phyloP scores from a whole-genome alignment of 768 basidiomycete species.

The Serendipita sp. region DNA sequence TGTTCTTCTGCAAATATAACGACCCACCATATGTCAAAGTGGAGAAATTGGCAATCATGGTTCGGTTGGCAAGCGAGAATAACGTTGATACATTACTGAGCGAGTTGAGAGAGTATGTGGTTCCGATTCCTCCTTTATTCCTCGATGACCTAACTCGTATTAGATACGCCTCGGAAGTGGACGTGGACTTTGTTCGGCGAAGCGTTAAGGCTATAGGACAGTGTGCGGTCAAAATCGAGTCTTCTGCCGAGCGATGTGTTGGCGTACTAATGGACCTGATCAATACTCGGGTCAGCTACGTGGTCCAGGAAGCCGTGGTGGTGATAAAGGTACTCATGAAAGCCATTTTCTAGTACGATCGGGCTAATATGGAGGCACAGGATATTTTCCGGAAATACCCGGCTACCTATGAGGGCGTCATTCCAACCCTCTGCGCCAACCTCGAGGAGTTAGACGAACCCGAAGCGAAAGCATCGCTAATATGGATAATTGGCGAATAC shows the following conservation, averaged over 20 bases:
- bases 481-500: conserved; percentile 99
- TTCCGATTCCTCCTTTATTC: background rate
- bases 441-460: conserved; percentile 96
- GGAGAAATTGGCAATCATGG: conserved; percentile 98
- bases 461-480: conserved; percentile 92
- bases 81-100: conserved; percentile 92
- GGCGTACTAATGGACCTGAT: conserved; percentile 89
- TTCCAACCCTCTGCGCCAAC: conserved; percentile 86
- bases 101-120: conserved; percentile 84
- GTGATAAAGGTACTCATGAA: conserved; percentile 78
- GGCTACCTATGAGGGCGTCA: conserved; percentile 89
- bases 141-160: conserved; percentile 9
- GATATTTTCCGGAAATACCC: conserved; percentile 99
- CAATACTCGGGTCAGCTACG: conserved; percentile 84
- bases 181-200: conserved; percentile 94
- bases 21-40: conserved; percentile 98
- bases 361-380: conserved; percentile 25
- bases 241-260: conserved; percentile 85
- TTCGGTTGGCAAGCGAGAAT: conserved; percentile 72
- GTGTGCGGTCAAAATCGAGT: conserved; percentile 88
- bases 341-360: background rate
- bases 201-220: conserved; percentile 93
- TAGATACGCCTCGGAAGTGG: conserved; percentile 93
- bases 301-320: conserved; percentile 95
- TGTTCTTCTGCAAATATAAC: conserved; percentile 99